Conservation (phyloP, 116 monocot species). For the Trichopus zeylanicus region DNA sequence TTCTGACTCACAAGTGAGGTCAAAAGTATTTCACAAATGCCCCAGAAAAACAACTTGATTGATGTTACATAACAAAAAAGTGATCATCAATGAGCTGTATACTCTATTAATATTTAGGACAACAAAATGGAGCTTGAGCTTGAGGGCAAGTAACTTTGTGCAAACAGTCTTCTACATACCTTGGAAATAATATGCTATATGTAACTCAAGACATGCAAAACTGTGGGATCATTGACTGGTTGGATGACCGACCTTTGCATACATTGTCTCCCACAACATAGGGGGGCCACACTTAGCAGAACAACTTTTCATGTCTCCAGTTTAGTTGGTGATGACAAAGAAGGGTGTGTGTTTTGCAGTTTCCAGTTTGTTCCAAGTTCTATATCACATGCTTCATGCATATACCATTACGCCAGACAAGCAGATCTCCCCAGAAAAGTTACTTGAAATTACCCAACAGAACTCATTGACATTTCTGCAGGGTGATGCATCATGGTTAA, state of each 20-base stretch:
- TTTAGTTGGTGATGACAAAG: not conserved
- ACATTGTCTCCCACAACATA: no score
- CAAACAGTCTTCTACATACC: not conserved
- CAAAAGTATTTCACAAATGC: not conserved
- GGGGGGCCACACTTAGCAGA: not conserved
- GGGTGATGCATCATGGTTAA: not conserved
- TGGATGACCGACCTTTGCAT: slow-evolving; percentile 7
- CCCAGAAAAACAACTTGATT: not conserved
- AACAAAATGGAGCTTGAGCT: not conserved
- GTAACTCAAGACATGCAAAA: not conserved
- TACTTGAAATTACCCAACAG: not conserved
- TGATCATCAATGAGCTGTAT: not conserved
- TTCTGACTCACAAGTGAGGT: no score
- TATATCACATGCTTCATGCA: not conserved
- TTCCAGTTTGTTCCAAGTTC: not conserved
- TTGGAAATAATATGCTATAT: not conserved
- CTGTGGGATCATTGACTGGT: not conserved
- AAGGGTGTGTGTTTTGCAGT: not conserved
- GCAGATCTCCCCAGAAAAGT: not conserved
- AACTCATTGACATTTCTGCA: not conserved
- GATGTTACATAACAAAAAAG: not conserved
- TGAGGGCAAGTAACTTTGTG: not conserved
- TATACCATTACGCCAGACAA: not conserved
- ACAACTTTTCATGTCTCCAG: not conserved
- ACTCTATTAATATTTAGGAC: not conserved